A percentile compares a stretch with the other conserved stretches of the same genome.
phyloP scores from a whole-genome alignment of 2,329 filamentous ascomycete genomes.

The Claviceps purpurea region DNA sequence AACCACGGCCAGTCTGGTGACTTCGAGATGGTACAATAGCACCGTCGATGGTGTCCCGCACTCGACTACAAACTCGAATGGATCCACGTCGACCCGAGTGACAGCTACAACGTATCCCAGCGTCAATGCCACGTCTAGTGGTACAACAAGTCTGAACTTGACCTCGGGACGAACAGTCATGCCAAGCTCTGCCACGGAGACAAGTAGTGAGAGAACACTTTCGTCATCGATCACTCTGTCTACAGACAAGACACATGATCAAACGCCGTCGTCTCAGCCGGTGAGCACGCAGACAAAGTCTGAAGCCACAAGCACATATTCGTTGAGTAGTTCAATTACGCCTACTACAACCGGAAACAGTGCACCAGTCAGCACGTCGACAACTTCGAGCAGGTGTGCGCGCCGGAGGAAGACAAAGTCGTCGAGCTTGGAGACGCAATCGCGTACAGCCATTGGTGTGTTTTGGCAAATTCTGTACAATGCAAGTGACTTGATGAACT shows the following conservation, averaged over 20 bases:
- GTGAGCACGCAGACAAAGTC: not conserved
- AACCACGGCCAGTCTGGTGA: not conserved
- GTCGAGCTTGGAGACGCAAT: not conserved
- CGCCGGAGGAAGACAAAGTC: not conserved
- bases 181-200: not conserved
- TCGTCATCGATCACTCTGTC: not conserved
- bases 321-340: not conserved
- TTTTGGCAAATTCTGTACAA: not conserved
- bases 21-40: constrained; percentile 1
- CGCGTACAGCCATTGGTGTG: not conserved
- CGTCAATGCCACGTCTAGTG: not conserved
- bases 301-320: not conserved
- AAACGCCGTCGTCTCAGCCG: not conserved
- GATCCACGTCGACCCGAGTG: not conserved
- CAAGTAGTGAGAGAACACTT: not conserved
- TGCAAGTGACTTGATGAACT: not conserved
- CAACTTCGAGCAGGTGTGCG: not conserved
- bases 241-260: not conserved
- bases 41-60: not conserved
- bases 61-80: not conserved
- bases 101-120: not conserved
- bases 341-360: not conserved
- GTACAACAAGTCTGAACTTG: not conserved
- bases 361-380: not conserved
- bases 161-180: not conserved